phyloP scores from a whole-genome alignment of 2,329 filamentous ascomycete genomes.

The Phyllosticta citrichinensis region DNA sequence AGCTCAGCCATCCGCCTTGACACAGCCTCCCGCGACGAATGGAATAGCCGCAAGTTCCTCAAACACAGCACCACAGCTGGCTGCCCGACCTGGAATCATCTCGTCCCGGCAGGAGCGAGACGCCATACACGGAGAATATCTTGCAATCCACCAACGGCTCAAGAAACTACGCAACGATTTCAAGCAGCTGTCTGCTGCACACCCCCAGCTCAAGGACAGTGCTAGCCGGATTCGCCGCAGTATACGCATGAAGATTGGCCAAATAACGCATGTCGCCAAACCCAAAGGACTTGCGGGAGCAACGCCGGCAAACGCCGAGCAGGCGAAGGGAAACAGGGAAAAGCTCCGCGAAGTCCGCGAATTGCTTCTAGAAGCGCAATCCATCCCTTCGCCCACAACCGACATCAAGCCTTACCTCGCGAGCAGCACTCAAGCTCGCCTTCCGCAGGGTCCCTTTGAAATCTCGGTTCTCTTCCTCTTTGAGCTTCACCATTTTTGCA shows the following conservation, averaged over 20 bases:
- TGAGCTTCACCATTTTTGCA: constrained; percentile 65
- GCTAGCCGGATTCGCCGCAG: constrained; percentile 25
- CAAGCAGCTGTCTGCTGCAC: constrained; percentile 17
- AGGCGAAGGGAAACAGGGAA: not conserved
- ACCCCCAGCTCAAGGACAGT: constrained; percentile 16
- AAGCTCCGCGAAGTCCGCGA: constrained; percentile 20
- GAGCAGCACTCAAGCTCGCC: not conserved
- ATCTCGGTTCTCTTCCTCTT: constrained; percentile 44
- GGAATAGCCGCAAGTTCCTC: not conserved
- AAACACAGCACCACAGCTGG: constrained; percentile 1
- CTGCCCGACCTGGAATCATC: not conserved
- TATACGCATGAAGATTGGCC: constrained; percentile 23
- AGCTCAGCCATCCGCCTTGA: not conserved
- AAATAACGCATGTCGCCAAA: constrained; percentile 20
- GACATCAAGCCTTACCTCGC: constrained; percentile 23
- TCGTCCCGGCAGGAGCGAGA: constrained; percentile 13
- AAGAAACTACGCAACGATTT: constrained; percentile 27
- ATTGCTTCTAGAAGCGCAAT: not conserved
- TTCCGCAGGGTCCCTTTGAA: constrained; percentile 2
- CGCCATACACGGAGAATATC: constrained; percentile 24
- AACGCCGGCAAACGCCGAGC: not conserved
- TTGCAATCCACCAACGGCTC: constrained; percentile 26
- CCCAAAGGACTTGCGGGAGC: constrained; percentile 18
- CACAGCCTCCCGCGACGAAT: not conserved
- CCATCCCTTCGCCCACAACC: constrained; percentile 12